These are phyloP conservation scores for Alternaria atra DNA, from an alignment of 2,329 filamentous ascomycete genomes.

Conservation along the genomic window DNA sequence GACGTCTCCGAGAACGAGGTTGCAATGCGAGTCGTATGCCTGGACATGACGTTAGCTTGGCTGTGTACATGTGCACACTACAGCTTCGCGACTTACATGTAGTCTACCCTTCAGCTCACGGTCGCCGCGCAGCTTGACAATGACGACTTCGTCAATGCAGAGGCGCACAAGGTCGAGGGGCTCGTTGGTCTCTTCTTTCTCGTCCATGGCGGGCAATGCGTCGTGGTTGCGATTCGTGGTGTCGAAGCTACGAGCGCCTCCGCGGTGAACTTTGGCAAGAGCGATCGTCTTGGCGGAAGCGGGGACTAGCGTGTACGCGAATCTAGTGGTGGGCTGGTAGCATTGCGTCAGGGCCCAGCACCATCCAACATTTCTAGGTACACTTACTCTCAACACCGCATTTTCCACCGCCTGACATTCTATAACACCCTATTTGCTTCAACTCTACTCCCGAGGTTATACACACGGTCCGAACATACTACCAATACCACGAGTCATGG, in stretches of 20 bases:
- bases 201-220: conserved; percentile 71
- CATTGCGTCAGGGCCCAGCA: conserved; percentile 28
- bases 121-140: conserved; percentile 96
- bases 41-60: conserved; percentile 52
- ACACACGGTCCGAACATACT: background rate
- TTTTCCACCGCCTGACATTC: background rate
- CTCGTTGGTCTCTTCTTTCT: conserved; percentile 81
- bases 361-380: conserved; percentile 10
- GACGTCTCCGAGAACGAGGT: conserved; percentile 92
- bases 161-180: conserved; percentile 95
- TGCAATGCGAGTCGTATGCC: conserved; percentile 99
- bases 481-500: conserved; percentile 32
- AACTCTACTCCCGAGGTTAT: background rate
- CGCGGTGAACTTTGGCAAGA: conserved; percentile 27
- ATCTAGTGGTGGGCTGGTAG: conserved; percentile 14
- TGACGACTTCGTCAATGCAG: conserved; percentile 93
- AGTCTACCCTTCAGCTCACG: conserved; percentile 93
- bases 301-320: conserved; percentile 18
- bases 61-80: background rate
- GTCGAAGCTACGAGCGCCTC: conserved; percentile 17
- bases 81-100: conserved; percentile 68
- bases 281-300: conserved; percentile 28
- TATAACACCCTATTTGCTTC: background rate
- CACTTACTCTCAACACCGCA: conserved; percentile 10
- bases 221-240: conserved; percentile 12